Base-by-base conservation (phyloP, 768 basidiomycete genomes). In the Zangia roseola region DNA sequence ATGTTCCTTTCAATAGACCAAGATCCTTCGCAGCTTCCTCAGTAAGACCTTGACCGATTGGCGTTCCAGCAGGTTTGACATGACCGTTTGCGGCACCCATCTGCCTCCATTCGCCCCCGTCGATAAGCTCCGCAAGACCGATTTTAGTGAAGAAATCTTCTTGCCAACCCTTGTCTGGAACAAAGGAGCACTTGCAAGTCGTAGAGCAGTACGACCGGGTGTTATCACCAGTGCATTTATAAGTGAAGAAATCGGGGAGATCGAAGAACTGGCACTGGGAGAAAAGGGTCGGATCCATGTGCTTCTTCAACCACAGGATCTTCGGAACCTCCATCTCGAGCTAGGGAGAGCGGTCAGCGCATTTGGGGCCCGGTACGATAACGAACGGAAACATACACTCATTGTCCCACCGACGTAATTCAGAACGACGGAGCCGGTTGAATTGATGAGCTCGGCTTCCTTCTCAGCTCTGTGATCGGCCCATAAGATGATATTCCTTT, bases 301-400 rank as follows among this genome's bases (percentile, higher is more conserved):
- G 76, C 51, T 82, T 85, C 69, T 94, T 97, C 36, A 98, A 78
- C 97, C 97, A 98, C 24, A 98, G 82, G 25, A 94, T 87, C 69
- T 98, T 98, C 0, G 95, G 95, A 37, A 97, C 83, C 70, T 97
- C 95, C 97, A 98, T 98, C 69, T 98, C 94, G 36, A 97, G 79
- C 91, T 97, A 54, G 23, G 34, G 38, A 31, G 24, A 30, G 21
- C 43, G 16, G 45, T 59, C 36, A 53, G 43, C n/a, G 49, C 20
- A 43, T 42, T 44, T 31, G 14, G 40, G 20, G 31, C n/a, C n/a
- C n/a, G 36, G 20, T 40, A 45, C 23, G 10, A 31, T 16, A 35
- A 16, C 6, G 16, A 26, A 45, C 6, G 40, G 6, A 17, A 48
- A 70, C 74, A 60, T 72, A 90, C 94, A 63, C 92, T 94, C 87